Evolutionary conservation across 148 eudicot genomes (phyloP), one percentile per base, ranked within the genome.

Genomic region (Persicaria maculosa): DNA sequence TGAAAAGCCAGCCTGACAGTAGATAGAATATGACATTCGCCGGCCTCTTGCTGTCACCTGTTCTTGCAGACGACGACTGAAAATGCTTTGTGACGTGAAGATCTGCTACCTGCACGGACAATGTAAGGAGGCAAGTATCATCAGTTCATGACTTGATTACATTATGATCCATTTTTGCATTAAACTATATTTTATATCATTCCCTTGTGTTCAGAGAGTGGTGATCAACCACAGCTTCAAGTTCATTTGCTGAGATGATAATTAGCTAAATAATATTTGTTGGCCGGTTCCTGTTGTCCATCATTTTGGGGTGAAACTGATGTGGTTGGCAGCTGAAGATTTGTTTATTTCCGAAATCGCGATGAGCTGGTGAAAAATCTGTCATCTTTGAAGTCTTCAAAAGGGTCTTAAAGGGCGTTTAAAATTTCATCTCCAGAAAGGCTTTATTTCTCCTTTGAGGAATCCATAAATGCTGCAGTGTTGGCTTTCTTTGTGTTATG

Each of bases 201-300:
- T 40, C 14, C 12, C 1, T 3, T 3, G 11, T 14, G 10, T 65
- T 15, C 19, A 65, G 12, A 12, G 70, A 65, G 70, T 65, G 70
- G 70, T 65, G 45, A 36, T 45, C 70, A 65, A 65, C 70, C 46
- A 65, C 68, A 62, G 44, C 16, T 62, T 62, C 44, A 61, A 61
- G n/a, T 8, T 8, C 68, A 43, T 17, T n/a, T 55, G 6, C 61
- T 55, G 61, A 55, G 8, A 55, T 55, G 1, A 19, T 55, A 36
- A 36, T 65, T 65, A 65, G 45, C 17, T 65, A 36, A 6, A 40
- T 17, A 3, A 62, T 36, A 58, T 17, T 65, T 65, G 17, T 65
- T 43, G 1, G 70, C 70, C 70, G 70, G 70, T 46, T n/a, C n/a
- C n/a, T 65, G 9, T 65, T 65, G 17, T 14, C 46, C 70, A 65